phyloP scores from a whole-genome alignment of 257 asterid species.

The Solanum boliviense region DNA sequence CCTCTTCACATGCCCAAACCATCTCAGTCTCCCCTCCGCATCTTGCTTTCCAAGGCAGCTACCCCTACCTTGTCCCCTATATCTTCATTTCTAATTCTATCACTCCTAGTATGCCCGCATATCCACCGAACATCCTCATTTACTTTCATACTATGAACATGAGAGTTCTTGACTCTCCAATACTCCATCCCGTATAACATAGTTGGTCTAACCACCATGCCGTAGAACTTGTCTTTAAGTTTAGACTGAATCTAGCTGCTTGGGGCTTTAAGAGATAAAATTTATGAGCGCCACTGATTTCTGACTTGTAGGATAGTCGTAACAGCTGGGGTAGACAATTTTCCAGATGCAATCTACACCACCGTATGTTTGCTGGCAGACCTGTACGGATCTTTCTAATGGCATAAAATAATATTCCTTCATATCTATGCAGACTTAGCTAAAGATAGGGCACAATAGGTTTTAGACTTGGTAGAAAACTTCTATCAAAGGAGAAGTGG shows the following conservation, averaged over 20 bases:
- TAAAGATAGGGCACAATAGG: background rate
- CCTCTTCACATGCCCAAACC: background rate
- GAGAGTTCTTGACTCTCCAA: background rate
- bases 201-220: background rate
- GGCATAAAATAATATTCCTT: background rate
- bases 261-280: background rate
- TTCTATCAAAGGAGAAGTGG: background rate
- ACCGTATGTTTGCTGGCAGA: background rate
- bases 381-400: background rate
- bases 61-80: background rate
- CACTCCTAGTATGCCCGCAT: background rate
- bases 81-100: background rate
- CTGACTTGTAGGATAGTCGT: background rate
- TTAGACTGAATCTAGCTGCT: background rate
- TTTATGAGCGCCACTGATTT: background rate
- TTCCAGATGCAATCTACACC: background rate
- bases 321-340: background rate
- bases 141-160: background rate
- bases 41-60: background rate
- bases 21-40: background rate
- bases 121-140: background rate
- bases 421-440: background rate
- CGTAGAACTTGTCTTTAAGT: background rate
- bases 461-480: background rate
- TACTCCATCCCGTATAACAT: background rate